These are phyloP conservation scores for Symmetrospora coprosmae DNA, from an alignment of 768 basidiomycete genomes.

Conservation along the genomic window DNA sequence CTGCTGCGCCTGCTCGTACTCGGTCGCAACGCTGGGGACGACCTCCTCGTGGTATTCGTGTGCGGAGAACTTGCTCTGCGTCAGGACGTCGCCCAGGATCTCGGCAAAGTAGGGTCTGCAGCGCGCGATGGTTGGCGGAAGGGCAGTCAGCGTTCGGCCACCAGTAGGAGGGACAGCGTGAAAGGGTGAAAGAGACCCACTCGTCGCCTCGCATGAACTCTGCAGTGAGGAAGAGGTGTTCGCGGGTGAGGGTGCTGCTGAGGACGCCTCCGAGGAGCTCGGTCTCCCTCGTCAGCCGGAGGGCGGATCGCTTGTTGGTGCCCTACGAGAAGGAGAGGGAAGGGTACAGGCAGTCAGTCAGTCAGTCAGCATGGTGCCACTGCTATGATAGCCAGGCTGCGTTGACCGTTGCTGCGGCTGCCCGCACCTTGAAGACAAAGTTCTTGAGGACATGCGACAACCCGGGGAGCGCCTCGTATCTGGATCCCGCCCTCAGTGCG, in stretches of 20 bases:
- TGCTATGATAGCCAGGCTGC: neutral
- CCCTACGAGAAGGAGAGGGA: constrained; percentile 45
- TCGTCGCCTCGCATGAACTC: constrained; percentile 92
- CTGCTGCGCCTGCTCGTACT: constrained; percentile 49
- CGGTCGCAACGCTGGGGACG: constrained; percentile 52
- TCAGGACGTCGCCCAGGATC: constrained; percentile 67
- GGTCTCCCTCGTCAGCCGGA: constrained; percentile 79
- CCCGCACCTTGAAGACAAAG: constrained; percentile 91
- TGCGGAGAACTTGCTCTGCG: constrained; percentile 53
- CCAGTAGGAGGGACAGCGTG: neutral
- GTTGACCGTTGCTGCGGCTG: neutral
- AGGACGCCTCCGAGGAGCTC: constrained; percentile 87
- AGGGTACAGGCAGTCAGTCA: neutral
- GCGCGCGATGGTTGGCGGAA: neutral
- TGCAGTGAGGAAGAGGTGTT: constrained; percentile 82
- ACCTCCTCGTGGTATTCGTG: constrained; percentile 43
- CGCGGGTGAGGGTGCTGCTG: constrained; percentile 66
- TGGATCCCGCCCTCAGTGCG: constrained; percentile 78
- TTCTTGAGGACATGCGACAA: constrained; percentile 89
- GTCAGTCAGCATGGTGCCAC: neutral
- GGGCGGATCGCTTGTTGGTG: constrained; percentile 67
- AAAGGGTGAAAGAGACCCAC: constrained; percentile 53
- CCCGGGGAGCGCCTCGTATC: constrained; percentile 76
- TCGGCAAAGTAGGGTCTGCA: constrained; percentile 75
- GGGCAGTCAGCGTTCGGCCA: neutral